phyloP scores from a whole-genome alignment of 140 eudicot genomes.

The Stevia rebaudiana region DNA sequence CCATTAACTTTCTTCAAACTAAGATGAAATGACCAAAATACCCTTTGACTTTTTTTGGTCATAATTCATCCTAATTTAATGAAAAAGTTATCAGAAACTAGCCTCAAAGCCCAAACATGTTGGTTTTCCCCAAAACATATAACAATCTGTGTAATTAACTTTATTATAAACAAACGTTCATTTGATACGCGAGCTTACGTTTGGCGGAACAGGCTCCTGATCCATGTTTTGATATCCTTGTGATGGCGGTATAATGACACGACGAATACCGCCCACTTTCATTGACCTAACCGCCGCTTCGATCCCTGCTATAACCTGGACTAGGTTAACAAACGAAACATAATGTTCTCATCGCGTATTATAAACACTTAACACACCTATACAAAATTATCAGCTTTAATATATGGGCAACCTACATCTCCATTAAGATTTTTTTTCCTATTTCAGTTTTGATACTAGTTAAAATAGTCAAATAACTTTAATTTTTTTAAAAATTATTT shows the following conservation, averaged over 20 bases:
- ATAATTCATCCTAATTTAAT: too few species aligned
- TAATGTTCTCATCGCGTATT: slow-evolving; percentile 1
- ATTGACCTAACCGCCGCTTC: slow-evolving; percentile 74
- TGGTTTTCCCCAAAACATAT: too few species aligned
- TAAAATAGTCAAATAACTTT: not conserved
- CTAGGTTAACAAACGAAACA: slow-evolving; percentile 19
- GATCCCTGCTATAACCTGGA: slow-evolving; percentile 84
- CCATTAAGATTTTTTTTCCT: not conserved
- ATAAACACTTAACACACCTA: not conserved
- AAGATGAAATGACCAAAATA: too few species aligned
- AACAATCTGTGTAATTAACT: too few species aligned
- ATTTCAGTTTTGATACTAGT: not conserved
- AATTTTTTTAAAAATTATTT: not conserved
- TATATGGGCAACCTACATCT: not conserved
- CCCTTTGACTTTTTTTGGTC: too few species aligned
- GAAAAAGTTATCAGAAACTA: too few species aligned
- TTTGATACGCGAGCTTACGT: slow-evolving; percentile 39
- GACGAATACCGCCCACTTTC: slow-evolving; percentile 89
- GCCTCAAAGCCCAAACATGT: too few species aligned
- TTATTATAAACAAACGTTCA: not conserved
- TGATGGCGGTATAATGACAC: slow-evolving; percentile 83
- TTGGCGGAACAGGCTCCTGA: slow-evolving; percentile 90
- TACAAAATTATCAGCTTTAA: not conserved
- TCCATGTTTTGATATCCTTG: slow-evolving; percentile 83
- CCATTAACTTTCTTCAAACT: too few species aligned